phyloP scores from a whole-genome alignment of 2,329 filamentous ascomycete species.

The Aspergillus sp. region DNA sequence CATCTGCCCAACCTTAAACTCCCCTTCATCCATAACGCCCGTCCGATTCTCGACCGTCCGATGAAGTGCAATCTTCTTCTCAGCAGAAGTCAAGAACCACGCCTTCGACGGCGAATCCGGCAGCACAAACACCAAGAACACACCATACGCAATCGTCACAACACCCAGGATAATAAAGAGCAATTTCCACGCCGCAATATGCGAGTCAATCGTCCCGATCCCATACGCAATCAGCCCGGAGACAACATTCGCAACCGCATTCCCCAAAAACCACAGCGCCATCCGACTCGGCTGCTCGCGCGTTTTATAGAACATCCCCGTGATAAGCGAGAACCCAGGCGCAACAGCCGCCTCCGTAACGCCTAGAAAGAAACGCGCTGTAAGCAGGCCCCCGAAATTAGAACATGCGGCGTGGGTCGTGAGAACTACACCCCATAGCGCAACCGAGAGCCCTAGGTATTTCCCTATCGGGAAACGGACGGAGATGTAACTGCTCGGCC shows the following conservation, averaged over 20 bases:
- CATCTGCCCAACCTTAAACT: background rate
- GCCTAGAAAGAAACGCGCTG: background rate
- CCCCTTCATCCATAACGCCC: background rate
- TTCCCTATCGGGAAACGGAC: conserved; percentile 26
- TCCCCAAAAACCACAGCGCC: conserved; percentile 6
- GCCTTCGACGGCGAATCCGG: conserved; percentile 3
- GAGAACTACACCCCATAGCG: background rate
- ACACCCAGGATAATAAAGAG: conserved; percentile 3
- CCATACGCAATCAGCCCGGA: background rate
- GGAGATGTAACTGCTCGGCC: conserved; percentile 26
- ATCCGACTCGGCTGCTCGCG: conserved; percentile 2
- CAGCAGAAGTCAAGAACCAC: background rate
- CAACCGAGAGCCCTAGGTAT: conserved; percentile 18
- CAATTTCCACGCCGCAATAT: conserved; percentile 18
- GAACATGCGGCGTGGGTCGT: background rate
- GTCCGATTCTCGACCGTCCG: background rate
- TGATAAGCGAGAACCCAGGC: conserved; percentile 8
- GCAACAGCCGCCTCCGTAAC: background rate
- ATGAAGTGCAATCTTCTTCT: conserved; percentile 1
- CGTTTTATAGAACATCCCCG: conserved; percentile 3
- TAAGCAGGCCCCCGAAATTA: conserved; percentile 1
- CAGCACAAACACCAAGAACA: background rate
- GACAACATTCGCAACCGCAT: background rate
- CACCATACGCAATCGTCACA: background rate
- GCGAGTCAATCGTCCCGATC: conserved; percentile 2